phyloP scores from a whole-genome alignment of 371 early-diverging fungal genomes.

The Mortierella sp. region DNA sequence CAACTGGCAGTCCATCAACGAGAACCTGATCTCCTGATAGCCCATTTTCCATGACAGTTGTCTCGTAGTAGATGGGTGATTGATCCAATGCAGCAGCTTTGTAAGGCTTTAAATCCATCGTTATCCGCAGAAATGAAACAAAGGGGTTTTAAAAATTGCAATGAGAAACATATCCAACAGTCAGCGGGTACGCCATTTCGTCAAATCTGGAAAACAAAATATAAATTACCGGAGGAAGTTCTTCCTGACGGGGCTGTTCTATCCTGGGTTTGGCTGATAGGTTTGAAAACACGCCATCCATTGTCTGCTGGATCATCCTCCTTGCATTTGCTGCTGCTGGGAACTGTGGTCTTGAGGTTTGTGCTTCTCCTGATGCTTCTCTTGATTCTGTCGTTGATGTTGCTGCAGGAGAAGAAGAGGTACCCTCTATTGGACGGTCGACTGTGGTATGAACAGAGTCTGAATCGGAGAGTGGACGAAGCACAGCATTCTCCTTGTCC shows the following conservation, averaged over 20 bases:
- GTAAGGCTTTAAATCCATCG: conserved; percentile 62
- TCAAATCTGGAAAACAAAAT: not conserved
- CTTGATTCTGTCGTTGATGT: not conserved
- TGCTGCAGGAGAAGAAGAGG: not conserved
- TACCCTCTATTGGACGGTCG: conserved; percentile 7
- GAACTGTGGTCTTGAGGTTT: conserved; percentile 16
- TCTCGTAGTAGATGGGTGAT: conserved; percentile 72
- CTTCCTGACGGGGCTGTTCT: conserved; percentile 38
- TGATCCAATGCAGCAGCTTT: conserved; percentile 72
- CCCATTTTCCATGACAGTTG: conserved; percentile 69
- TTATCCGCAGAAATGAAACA: not conserved
- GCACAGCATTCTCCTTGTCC: conserved; percentile 10
- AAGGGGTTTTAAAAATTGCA: not conserved
- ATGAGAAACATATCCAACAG: conserved; percentile 4
- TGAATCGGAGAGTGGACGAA: not conserved
- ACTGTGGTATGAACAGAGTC: conserved; percentile 13
- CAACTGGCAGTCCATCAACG: conserved; percentile 77
- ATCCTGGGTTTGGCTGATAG: conserved; percentile 70
- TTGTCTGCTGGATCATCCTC: conserved; percentile 40
- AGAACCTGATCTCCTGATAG: conserved; percentile 68
- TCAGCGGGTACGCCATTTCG: not conserved
- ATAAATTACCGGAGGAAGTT: conserved; percentile 39
- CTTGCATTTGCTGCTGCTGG: conserved; percentile 32
- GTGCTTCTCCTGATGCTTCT: not conserved
- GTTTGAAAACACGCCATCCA: conserved; percentile 74